Conservation (phyloP, 2,329 filamentous ascomycete genomes). For the Rhynchosporium agropyri region DNA sequence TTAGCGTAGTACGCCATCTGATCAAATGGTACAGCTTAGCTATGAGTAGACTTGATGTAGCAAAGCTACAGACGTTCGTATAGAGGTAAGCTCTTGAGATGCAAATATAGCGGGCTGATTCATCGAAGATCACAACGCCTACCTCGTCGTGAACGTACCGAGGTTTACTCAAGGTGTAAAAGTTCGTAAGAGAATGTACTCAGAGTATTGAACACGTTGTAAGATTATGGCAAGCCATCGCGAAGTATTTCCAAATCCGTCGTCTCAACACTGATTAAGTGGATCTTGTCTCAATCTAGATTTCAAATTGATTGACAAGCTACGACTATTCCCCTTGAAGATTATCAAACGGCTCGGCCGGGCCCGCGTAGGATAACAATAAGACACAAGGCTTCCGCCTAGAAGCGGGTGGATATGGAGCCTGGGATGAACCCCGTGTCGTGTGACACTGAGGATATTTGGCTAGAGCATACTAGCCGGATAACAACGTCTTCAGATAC, state of each 20-base stretch:
- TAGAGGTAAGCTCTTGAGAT: too few species aligned
- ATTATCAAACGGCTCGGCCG: slow-evolving; percentile 7
- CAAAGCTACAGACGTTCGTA: too few species aligned
- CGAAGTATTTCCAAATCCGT: not conserved
- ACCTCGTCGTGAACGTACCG: not conserved
- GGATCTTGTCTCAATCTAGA: not conserved
- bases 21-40: too few species aligned
- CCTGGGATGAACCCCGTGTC: slow-evolving; percentile 1
- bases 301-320: slow-evolving; percentile 4
- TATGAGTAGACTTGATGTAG: too few species aligned
- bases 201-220: too few species aligned
- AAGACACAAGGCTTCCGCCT: not conserved
- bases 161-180: not conserved
- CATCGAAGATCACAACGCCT: too few species aligned
- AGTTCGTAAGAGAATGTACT: too few species aligned
- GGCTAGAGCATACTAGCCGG: not conserved
- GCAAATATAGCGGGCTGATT: too few species aligned
- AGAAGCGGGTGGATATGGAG: not conserved
- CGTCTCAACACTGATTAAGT: not conserved
- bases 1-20: too few species aligned
- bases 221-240: not conserved
- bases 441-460: not conserved
- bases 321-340: not conserved
- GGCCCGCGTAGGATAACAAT: not conserved
- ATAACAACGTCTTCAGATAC: not conserved